Conservation (phyloP, 208 protist species). For the Leishmania guyanensis region DNA sequence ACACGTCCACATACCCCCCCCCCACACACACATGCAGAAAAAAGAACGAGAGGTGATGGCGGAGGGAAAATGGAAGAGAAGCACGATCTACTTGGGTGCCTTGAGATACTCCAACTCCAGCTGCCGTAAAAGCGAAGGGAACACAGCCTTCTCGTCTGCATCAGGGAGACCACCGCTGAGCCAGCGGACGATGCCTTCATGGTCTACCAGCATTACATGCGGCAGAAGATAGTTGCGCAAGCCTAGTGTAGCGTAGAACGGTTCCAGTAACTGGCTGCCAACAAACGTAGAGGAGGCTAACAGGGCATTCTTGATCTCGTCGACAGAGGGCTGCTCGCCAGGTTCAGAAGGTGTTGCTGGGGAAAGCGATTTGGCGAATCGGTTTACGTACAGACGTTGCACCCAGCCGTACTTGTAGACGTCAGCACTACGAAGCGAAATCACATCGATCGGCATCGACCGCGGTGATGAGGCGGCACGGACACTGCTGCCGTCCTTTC, state of each 20-base stretch:
- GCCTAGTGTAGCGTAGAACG: slow-evolving; percentile 69
- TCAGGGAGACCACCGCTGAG: slow-evolving; percentile 84
- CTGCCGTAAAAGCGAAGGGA: slow-evolving; percentile 68
- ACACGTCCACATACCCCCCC: background rate
- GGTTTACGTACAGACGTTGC: slow-evolving; percentile 71
- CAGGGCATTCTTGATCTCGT: slow-evolving; percentile 32
- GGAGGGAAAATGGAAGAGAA: background rate
- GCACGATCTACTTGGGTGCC: slow-evolving; percentile 17
- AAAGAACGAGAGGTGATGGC: background rate
- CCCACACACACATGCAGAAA: background rate
- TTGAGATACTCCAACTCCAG: slow-evolving; percentile 78
- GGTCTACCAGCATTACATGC: slow-evolving; percentile 83
- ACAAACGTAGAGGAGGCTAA: slow-evolving; percentile 80
- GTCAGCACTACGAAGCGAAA: slow-evolving; percentile 82
- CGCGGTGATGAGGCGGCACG: slow-evolving; percentile 3
- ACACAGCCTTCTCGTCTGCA: slow-evolving; percentile 60
- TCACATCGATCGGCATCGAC: slow-evolving; percentile 72
- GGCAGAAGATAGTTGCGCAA: slow-evolving; percentile 86
- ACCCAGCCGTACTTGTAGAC: slow-evolving; percentile 85
- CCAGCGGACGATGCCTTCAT: slow-evolving; percentile 81
- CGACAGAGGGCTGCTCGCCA: slow-evolving; percentile 1
- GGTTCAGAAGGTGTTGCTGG: background rate
- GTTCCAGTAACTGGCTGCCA: slow-evolving; percentile 65
- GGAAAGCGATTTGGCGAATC: slow-evolving; percentile 66
- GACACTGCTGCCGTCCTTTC: slow-evolving; percentile 4